Evolutionary conservation across 2,329 filamentous ascomycete genomes (phyloP).

Genomic region (Exophiala xenobiotica): DNA sequence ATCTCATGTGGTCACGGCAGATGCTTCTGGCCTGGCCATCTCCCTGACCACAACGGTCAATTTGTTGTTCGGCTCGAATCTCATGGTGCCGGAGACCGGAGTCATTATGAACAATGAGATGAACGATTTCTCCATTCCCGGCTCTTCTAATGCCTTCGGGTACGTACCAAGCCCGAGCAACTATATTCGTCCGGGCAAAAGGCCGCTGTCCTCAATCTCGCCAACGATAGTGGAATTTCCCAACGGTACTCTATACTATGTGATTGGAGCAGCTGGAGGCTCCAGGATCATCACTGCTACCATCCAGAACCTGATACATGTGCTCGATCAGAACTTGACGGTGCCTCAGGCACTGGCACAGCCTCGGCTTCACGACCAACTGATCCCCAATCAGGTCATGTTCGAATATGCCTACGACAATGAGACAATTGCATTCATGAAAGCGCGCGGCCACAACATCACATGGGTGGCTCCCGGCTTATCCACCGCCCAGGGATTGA

Average conservation of each 20-base stretch:
- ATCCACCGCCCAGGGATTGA: constrained; percentile 71
- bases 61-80: constrained; percentile 73
- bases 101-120: constrained; percentile 70
- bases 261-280: constrained; percentile 75
- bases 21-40: constrained; percentile 71
- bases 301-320: constrained; percentile 69
- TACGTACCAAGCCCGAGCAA: constrained; percentile 78
- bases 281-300: constrained; percentile 80
- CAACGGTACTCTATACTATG: constrained; percentile 65
- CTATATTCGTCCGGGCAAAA: constrained; percentile 76
- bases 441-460: constrained; percentile 66
- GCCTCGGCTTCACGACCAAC: constrained; percentile 77
- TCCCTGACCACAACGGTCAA: constrained; percentile 87
- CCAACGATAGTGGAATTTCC: constrained; percentile 72
- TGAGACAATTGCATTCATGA: constrained; percentile 62
- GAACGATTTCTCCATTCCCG: constrained; percentile 83
- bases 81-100: constrained; percentile 79
- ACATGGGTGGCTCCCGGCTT: constrained; percentile 63
- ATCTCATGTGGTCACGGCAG: constrained; percentile 61
- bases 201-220: constrained; percentile 78
- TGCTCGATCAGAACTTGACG: constrained; percentile 65
- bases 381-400: constrained; percentile 66
- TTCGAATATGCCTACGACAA: constrained; percentile 72
- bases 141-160: constrained; percentile 74
- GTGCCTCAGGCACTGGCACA: constrained; percentile 61